Evolutionary conservation across 129 eudicot genomes (phyloP).

Genomic region (Helianthus tuberosus): DNA sequence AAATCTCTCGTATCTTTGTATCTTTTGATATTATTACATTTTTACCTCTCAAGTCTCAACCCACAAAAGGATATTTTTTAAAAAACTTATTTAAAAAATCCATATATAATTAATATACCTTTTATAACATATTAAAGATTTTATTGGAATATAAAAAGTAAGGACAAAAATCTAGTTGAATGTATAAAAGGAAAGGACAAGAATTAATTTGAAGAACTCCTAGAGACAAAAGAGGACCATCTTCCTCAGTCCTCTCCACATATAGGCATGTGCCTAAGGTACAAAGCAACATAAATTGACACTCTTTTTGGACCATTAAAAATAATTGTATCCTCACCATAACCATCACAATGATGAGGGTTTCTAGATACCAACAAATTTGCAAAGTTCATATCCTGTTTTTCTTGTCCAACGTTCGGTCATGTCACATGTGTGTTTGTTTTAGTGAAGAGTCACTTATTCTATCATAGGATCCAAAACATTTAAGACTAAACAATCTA

Average conservation of each 20-base stretch:
- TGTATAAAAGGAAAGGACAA: not conserved
- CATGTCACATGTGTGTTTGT: conserved; percentile 1
- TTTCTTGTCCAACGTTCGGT: not conserved
- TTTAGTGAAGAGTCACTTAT: conserved; percentile 2
- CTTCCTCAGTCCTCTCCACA: not conserved
- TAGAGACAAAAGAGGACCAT: conserved; percentile 11
- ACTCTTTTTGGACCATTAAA: conserved; percentile 17
- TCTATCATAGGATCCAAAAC: conserved; percentile 7
- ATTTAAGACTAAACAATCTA: not conserved
- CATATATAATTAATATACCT: not conserved
- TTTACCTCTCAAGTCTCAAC: too few relatives aligned
- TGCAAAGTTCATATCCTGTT: not conserved
- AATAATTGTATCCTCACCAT: conserved; percentile 2
- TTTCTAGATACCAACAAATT: conserved; percentile 1
- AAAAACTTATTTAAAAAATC: too few relatives aligned
- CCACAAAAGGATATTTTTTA: too few relatives aligned
- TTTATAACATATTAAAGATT: not conserved
- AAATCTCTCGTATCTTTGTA: too few relatives aligned
- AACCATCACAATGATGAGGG: not conserved
- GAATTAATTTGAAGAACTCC: not conserved
- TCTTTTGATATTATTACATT: too few relatives aligned
- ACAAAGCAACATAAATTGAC: conserved; percentile 10
- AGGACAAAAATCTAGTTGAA: not conserved
- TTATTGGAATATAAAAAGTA: not conserved
- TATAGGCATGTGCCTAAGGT: conserved; percentile 12